These are phyloP conservation scores for Dissophora globulifera DNA, from an alignment of 192 early-diverging fungal species.

Conservation along the genomic window DNA sequence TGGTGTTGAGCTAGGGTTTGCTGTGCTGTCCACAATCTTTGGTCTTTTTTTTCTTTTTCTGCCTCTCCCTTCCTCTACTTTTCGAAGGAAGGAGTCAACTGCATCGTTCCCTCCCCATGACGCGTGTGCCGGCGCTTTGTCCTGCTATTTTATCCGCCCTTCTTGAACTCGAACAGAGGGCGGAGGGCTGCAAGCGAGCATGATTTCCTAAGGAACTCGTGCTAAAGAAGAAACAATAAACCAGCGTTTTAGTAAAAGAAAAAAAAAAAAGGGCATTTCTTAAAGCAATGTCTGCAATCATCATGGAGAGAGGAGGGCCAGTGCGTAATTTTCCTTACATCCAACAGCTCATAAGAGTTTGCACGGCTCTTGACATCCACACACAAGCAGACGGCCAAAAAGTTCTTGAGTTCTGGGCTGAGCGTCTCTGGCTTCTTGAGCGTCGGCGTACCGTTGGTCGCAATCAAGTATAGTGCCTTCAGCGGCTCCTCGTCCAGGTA, in stretches of 20 bases:
- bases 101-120: no score
- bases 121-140: no score
- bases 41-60: background rate
- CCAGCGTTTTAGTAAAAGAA: background rate
- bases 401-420: constrained; percentile 83
- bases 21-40: background rate
- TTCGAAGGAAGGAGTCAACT: no score
- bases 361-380: constrained; percentile 90
- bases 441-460: constrained; percentile 95
- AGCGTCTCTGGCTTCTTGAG: constrained; percentile 90
- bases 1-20: background rate
- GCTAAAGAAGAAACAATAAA: no score
- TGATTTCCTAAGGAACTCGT: constrained; percentile 75
- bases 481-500: constrained; percentile 96
- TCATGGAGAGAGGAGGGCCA: no score
- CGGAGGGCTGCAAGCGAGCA: constrained; percentile 71
- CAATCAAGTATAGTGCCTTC: constrained; percentile 94
- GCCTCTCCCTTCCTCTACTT: background rate
- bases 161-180: constrained; percentile 69
- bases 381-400: constrained; percentile 88
- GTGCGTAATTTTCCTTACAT: constrained; percentile 53
- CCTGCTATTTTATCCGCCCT: constrained; percentile 14
- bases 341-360: constrained; percentile 77
- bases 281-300: no score
- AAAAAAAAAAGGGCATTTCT: no score